These are phyloP conservation scores for Albophoma yamanashiensis DNA, from an alignment of 2,329 filamentous ascomycete species.

Conservation along the genomic window DNA sequence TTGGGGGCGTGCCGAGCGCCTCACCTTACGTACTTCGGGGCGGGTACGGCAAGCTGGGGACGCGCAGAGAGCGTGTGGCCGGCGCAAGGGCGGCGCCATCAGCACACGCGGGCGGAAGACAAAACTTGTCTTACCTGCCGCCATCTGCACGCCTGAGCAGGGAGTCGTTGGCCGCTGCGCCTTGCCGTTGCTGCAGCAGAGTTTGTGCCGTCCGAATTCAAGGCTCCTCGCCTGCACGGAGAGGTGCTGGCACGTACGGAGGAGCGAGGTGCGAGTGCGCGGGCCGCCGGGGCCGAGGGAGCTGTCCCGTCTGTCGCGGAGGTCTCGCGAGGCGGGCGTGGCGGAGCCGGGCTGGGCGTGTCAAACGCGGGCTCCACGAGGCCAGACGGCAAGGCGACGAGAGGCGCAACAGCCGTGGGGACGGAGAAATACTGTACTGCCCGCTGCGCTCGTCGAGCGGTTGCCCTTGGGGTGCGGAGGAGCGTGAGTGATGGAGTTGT, in stretches of 20 bases:
- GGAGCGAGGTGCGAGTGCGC: too few species aligned
- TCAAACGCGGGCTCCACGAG: neutral
- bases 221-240: neutral
- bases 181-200: neutral
- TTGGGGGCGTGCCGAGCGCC: neutral
- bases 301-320: neutral
- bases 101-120: neutral
- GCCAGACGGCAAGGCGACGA: neutral
- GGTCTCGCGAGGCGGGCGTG: neutral
- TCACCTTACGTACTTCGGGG: too few species aligned
- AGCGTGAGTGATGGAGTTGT: neutral
- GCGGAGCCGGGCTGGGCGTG: neutral
- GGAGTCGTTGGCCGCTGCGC: neutral
- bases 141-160: neutral
- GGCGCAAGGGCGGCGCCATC: neutral
- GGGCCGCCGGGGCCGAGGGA: neutral
- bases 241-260: too few species aligned
- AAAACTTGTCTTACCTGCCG: neutral
- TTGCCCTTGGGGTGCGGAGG: neutral
- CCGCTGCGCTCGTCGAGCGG: too few species aligned
- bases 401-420: neutral
- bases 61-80: too few species aligned
- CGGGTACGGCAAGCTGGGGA: too few species aligned
- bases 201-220: neutral
- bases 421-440: neutral